phyloP scores from a whole-genome alignment of 2,329 filamentous ascomycete genomes.

The Aspergillus unguis region DNA sequence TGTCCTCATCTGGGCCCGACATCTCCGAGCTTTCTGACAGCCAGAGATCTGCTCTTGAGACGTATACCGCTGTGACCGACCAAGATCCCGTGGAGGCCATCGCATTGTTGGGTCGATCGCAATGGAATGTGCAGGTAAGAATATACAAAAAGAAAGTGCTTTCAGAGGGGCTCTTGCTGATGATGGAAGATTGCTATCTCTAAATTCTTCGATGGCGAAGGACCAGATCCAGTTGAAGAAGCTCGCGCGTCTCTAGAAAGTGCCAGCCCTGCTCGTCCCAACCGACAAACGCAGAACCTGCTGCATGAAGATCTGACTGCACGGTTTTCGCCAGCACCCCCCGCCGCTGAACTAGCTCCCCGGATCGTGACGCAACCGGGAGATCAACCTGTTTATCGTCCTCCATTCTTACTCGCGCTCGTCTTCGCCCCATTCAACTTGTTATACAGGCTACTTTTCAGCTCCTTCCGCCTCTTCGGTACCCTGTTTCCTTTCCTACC shows the following conservation, averaged over 20 bases:
- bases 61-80: constrained; percentile 83
- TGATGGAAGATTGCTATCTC: constrained; percentile 78
- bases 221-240: constrained; percentile 75
- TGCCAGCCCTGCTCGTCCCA: constrained; percentile 58
- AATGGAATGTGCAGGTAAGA: constrained; percentile 89
- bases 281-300: constrained; percentile 69
- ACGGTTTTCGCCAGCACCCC: constrained; percentile 32
- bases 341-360: constrained; percentile 66
- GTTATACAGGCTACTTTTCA: constrained; percentile 68
- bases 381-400: constrained; percentile 62
- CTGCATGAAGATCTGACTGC: constrained; percentile 46
- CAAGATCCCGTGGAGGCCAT: constrained; percentile 75
- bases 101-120: constrained; percentile 73
- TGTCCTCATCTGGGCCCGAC: constrained; percentile 49
- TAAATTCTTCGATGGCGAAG: constrained; percentile 97
- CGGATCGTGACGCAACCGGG: constrained; percentile 75
- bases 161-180: neutral
- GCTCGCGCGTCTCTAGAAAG: constrained; percentile 62
- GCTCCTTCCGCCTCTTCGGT: constrained; percentile 66
- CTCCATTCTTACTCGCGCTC: constrained; percentile 72
- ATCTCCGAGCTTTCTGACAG: constrained; percentile 67
- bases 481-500: constrained; percentile 80
- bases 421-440: constrained; percentile 78
- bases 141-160: neutral
- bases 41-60: constrained; percentile 81